Base-by-base conservation (phyloP, 768 basidiomycete species). In the Asterophora lycoperdoides region DNA sequence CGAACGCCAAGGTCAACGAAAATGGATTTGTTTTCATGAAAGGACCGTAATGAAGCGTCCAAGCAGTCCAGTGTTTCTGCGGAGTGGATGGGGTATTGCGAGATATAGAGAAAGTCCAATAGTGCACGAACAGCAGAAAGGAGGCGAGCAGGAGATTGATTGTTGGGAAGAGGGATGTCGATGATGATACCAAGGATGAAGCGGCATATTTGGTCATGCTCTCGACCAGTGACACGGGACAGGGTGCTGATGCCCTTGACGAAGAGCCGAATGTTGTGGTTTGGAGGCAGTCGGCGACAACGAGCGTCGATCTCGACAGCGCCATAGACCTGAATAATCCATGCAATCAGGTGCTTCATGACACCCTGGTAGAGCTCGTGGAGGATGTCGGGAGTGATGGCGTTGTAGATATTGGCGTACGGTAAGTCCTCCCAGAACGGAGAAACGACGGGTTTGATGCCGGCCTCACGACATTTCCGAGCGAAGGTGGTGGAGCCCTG, bases 91-190 rank as follows among this genome's bases (percentile, higher is more conserved):
- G 63, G 61, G 44, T 67, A 68, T 32, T 69, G 68, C 0, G 71
- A 64, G 14, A 68, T 44, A 49, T 67, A 73, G 6, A 72, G 41
- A 49, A 75, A 77, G 51, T 77, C 68, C 0, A 74, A 53, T 0
- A 74, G 32, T 0, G 62, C 65, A 1, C 64, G 60, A 34, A 68
- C 62, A 7, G 65, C 60, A 2, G 47, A 18, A 1, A 69, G n/a
- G 5, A 67, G 60, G 1, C 46, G 56, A 8, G 35, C 41, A 7
- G 48, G 32, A 0, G 36, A 33, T 1, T 39, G 29, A 13, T 54
- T 56, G 41, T 34, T 23, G 14, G 51, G 49, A 4, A 61, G 47
- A 8, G 32, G 53, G 7, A 63, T 37, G 33, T 62, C 63, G 10
- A 65, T 42, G 9, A 71, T 53, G 7, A 68, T 32, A 0, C 63